Percentiles rank a stretch among this genome's conserved stretches.
These are phyloP conservation scores for Bacidia rubella DNA, from an alignment of 495 filamentous ascomycete genomes.

Conservation along the genomic window DNA sequence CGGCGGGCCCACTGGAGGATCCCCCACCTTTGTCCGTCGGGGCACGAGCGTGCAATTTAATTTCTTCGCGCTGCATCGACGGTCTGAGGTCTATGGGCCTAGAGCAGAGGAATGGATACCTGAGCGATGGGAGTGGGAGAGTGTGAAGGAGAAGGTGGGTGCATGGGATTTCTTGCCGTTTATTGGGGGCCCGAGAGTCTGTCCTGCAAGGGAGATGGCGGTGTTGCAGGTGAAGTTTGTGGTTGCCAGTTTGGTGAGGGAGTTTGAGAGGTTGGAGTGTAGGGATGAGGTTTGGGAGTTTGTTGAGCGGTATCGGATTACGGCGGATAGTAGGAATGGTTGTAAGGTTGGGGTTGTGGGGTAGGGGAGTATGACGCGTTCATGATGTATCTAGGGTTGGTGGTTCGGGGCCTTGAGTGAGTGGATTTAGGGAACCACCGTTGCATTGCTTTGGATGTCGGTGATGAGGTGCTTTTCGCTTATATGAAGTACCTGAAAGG, in stretches of 20 bases:
- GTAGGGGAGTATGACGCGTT: no score
- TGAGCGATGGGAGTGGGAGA: not conserved
- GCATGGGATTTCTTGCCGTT: conserved; percentile 54
- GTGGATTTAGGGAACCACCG: no score
- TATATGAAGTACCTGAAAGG: no score
- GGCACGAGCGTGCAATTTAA: conserved; percentile 27
- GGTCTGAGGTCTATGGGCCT: conserved; percentile 11
- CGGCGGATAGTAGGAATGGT: conserved; percentile 19
- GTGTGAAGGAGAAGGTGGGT: conserved; percentile 18
- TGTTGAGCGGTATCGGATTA: conserved; percentile 7
- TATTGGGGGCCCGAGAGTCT: conserved; percentile 40
- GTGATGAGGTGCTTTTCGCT: no score
- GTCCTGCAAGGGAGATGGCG: conserved; percentile 31
- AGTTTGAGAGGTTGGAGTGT: conserved; percentile 9
- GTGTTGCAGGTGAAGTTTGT: conserved; percentile 28
- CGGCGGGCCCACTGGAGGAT: conserved; percentile 29
- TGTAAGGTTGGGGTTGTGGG: no score
- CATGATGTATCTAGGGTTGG: no score
- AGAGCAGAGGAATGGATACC: not conserved
- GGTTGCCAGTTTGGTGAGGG: conserved; percentile 24
- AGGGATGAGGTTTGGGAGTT: conserved; percentile 3
- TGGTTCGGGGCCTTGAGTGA: no score
- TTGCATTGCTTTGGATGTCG: no score
- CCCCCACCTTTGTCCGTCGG: conserved; percentile 29
- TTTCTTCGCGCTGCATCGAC: conserved; percentile 30